Evolutionary conservation across 352 stramenopile genomes (phyloP).

Genomic region (Pythium periplocum): DNA sequence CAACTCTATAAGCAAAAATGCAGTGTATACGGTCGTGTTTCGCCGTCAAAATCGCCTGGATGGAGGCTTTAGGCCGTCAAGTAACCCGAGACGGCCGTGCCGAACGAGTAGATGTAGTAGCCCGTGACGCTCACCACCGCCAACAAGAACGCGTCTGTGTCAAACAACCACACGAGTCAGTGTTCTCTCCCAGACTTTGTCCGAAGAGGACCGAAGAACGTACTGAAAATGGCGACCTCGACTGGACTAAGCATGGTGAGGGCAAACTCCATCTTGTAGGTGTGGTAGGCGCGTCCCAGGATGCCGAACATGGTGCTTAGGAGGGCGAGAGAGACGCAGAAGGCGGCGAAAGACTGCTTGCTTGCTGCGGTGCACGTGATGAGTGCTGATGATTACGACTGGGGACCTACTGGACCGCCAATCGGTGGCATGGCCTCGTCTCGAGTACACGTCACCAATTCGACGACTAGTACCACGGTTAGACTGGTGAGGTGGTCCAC

Average conservation of each 20-base stretch:
- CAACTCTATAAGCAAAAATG: too few species aligned
- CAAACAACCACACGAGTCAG: not conserved
- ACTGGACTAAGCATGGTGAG: slow-evolving; percentile 80
- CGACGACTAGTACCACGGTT: too few species aligned
- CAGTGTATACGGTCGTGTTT: too few species aligned
- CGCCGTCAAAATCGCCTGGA: too few species aligned
- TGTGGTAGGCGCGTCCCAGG: slow-evolving; percentile 64
- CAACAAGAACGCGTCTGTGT: slow-evolving; percentile 60
- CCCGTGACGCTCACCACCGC: slow-evolving; percentile 61
- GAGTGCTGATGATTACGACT: not conserved
- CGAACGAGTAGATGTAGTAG: slow-evolving; percentile 78
- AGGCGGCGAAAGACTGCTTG: not conserved
- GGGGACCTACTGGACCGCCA: too few species aligned
- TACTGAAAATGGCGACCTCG: slow-evolving; percentile 82
- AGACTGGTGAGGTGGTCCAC: too few species aligned
- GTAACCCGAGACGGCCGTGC: slow-evolving; percentile 36
- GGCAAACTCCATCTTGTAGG: slow-evolving; percentile 87
- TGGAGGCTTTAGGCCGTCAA: slow-evolving; percentile 15
- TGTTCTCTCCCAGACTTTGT: too few species aligned
- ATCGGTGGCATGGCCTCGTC: too few species aligned
- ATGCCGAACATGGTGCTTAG: slow-evolving; percentile 45
- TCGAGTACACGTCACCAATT: too few species aligned
- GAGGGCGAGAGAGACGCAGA: too few species aligned
- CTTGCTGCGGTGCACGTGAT: not conserved
- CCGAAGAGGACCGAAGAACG: slow-evolving; percentile 15